Evolutionary conservation across 257 asterid species (phyloP).

Genomic region (Thymus quinquecostatus): DNA sequence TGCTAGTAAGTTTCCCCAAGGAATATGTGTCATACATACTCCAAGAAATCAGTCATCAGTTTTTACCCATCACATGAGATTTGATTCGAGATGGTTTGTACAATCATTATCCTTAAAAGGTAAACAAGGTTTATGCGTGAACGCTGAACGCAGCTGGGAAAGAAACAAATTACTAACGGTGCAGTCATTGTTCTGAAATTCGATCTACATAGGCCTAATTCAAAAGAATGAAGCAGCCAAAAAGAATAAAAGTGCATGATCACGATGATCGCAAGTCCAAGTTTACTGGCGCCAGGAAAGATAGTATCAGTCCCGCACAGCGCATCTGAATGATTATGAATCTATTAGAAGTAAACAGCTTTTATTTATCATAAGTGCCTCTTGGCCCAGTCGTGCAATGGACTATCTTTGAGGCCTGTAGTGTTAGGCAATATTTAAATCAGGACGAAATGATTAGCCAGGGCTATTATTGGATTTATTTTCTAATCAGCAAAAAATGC

Average conservation of each 20-base stretch:
- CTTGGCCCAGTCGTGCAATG: background rate
- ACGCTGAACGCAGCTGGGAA: background rate
- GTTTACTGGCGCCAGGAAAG: background rate
- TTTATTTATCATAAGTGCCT: background rate
- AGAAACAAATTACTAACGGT: background rate
- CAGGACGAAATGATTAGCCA: background rate
- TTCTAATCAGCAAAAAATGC: background rate
- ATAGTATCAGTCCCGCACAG: background rate
- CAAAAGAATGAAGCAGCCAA: background rate
- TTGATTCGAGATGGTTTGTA: background rate
- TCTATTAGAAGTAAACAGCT: background rate
- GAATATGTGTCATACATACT: background rate
- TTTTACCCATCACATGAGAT: background rate
- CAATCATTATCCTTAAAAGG: background rate
- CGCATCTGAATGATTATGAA: background rate
- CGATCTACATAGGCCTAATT: background rate
- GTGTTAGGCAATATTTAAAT: background rate
- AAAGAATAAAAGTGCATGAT: background rate
- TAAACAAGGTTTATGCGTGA: background rate
- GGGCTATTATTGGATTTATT: background rate
- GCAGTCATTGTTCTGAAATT: background rate
- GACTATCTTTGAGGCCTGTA: constrained; percentile 5
- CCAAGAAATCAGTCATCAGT: background rate
- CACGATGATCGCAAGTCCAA: background rate
- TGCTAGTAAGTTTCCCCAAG: constrained; percentile 4